Base-by-base conservation (phyloP, 2,329 filamentous ascomycete genomes). In the Clarireedia hainanense region DNA sequence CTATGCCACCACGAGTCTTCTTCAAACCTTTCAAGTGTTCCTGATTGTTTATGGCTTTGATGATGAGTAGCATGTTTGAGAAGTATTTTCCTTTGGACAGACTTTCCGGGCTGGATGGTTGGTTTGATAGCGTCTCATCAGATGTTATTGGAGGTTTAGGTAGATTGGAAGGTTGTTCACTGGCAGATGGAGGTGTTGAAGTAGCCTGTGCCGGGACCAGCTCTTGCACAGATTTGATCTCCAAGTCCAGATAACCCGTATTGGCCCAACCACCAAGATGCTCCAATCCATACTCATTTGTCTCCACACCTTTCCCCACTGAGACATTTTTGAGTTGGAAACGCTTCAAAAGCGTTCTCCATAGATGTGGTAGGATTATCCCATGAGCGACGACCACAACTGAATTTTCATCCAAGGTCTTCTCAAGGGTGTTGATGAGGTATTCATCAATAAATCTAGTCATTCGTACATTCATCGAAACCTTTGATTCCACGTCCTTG, bases 371-470 rank as follows among this genome's bases (percentile, higher is more conserved):
- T 2, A 96, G 78, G 42, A 95, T 83, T 58, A 95, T 85, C 15
- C 91, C 91, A 65, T 96, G 91, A 2, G 91, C 86, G 3, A 95
- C 86, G 14, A 95, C 72, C 1, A 83, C 84, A 12, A 90, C 73
- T 2, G 75, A 72, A 6, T 69, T 65, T 10, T 75, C 68, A 9
- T 64, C 57, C 6, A 61, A 50, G 2, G 61, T 58, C 0, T 68
- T 61, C 10, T 69, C 61, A 10, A 58, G 9, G 84, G 84, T 5
- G 80, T 62, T 0, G 96, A 46, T 15, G 17, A 46, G 71, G 64
- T 86, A 75, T 7, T 75, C 69, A 55, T 84, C 75, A 23, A 96
- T 70, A 62, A 96, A 96, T 0, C 64, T 67, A 53, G 85, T 78
- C 2, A 81, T 79, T 36, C 91, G 80, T 55, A 65, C 64, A 47